Percentiles rank a stretch among this genome's conserved stretches.
phyloP scores from a whole-genome alignment of 2,329 filamentous ascomycete species.

The Pyrenophora tritici-repentis region DNA sequence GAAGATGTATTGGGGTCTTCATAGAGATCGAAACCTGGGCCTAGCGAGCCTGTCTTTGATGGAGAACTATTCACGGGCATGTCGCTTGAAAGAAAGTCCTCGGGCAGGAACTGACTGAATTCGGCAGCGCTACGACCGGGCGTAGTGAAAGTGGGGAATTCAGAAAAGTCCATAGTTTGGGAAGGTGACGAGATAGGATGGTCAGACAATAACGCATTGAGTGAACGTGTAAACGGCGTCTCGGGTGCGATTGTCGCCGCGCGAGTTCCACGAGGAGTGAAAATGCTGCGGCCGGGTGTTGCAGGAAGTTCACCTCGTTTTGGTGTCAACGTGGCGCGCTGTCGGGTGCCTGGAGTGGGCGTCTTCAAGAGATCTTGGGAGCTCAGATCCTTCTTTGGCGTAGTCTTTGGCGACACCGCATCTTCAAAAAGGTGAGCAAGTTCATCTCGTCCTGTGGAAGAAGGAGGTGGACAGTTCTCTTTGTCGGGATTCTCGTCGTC shows the following conservation, averaged over 20 bases:
- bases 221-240: constrained; percentile 66
- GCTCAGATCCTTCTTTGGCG: constrained; percentile 64
- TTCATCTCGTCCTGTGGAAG: constrained; percentile 53
- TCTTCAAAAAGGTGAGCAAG: constrained; percentile 71
- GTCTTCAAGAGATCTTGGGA: constrained; percentile 53
- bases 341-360: constrained; percentile 49
- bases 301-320: constrained; percentile 26
- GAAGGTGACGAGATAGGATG: constrained; percentile 38
- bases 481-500: constrained; percentile 54
- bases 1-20: constrained; percentile 45
- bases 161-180: constrained; percentile 38
- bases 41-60: constrained; percentile 27
- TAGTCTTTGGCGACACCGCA: constrained; percentile 61
- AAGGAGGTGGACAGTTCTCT: constrained; percentile 58
- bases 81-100: constrained; percentile 45
- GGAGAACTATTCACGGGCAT: constrained; percentile 45
- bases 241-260: constrained; percentile 40
- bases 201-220: constrained; percentile 63
- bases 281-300: constrained; percentile 43
- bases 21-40: constrained; percentile 43
- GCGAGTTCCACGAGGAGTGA: constrained; percentile 45
- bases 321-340: constrained; percentile 44
- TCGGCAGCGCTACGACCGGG: constrained; percentile 30
- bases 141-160: constrained; percentile 44
- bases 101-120: constrained; percentile 36